Base-by-base conservation (phyloP, 441 rosid genomes). In the Capsella rubella region DNA sequence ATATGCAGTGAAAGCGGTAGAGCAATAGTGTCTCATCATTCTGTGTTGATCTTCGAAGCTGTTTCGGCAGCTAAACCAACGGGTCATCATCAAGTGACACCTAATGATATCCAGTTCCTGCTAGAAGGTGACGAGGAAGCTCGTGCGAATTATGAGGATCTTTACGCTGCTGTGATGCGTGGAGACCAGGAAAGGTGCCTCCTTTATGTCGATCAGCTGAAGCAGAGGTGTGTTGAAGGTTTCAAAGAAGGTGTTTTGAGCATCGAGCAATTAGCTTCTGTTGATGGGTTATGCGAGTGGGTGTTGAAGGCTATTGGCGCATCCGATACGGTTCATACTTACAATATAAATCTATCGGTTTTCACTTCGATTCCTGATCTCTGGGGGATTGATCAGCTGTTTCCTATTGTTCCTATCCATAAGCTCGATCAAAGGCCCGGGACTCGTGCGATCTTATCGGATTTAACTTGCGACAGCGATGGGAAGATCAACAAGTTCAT, bases 341-440 rank as follows among this genome's bases (percentile, higher is more conserved):
- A 91, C 80, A 87, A 93, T 68, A 90, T 90, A 21, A 95, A 95
- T 69, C 87, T 95, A 1, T 95, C 99, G 0, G 77, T 95, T 46
- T 95, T 95, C 78, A 92, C 99, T 43, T 95, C 99, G 4, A 93
- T 95, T 80, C 99, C 99, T 31, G 99, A 95, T 86, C 89, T 87
- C 76, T 95, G 99, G 99, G 95, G 95, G 5, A 95, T 95, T 62
- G 93, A 89, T 15, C 99, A 95, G 87, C 65, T 89, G 71, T 95
- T 95, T 63, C 99, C 99, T 8, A 87, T 95, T 3, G 86, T 93
- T 47, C 99, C 99, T 0, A 95, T 95, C 49, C 99, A 95, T 73
- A 81, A 88, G 31, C 85, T 91, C 6, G 97, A 87, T 31, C 83
- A 93, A 71, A 84, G 87, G 86, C 99, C 99, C 4, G 79, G 73